These are phyloP conservation scores for Berberis vulgaris DNA, from an alignment of 164 flowering plant species.

Conservation along the genomic window DNA sequence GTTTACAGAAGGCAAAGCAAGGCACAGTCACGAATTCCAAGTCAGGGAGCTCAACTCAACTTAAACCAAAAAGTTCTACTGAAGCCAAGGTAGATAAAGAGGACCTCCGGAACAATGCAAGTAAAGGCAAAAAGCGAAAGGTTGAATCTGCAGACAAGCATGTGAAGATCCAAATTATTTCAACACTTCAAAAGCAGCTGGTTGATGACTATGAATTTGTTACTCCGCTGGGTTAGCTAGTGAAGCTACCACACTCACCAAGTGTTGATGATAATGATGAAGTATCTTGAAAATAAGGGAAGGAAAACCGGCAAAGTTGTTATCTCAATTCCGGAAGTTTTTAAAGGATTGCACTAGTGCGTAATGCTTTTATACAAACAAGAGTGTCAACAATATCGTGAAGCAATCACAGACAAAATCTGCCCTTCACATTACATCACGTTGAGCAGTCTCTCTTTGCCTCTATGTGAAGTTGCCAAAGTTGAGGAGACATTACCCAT, in stretches of 20 bases:
- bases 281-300: conserved; percentile 55
- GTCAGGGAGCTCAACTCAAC: too few relatives aligned
- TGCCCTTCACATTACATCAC: conserved; percentile 78
- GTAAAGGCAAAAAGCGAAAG: conserved; percentile 66
- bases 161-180: conserved; percentile 77
- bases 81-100: too few relatives aligned
- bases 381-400: conserved; percentile 69
- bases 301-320: conserved; percentile 56
- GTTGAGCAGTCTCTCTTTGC: conserved; percentile 85
- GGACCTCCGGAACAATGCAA: conserved; percentile 12
- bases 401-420: conserved; percentile 28
- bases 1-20: too few relatives aligned
- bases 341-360: conserved; percentile 56
- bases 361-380: conserved; percentile 66
- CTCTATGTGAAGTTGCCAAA: conserved; percentile 36
- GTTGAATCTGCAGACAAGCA: conserved; percentile 54
- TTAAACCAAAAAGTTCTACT: too few relatives aligned
- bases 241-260: conserved; percentile 74
- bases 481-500: too few relatives aligned
- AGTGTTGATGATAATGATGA: conserved; percentile 51
- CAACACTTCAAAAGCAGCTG: conserved; percentile 66
- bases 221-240: conserved; percentile 78
- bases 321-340: conserved; percentile 52
- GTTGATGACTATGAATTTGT: conserved; percentile 89
- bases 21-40: too few relatives aligned